Percentiles rank a stretch among this genome's conserved stretches.
Conservation (phyloP, 2,329 filamentous ascomycete genomes). For the Botryosphaeria dothidea region DNA sequence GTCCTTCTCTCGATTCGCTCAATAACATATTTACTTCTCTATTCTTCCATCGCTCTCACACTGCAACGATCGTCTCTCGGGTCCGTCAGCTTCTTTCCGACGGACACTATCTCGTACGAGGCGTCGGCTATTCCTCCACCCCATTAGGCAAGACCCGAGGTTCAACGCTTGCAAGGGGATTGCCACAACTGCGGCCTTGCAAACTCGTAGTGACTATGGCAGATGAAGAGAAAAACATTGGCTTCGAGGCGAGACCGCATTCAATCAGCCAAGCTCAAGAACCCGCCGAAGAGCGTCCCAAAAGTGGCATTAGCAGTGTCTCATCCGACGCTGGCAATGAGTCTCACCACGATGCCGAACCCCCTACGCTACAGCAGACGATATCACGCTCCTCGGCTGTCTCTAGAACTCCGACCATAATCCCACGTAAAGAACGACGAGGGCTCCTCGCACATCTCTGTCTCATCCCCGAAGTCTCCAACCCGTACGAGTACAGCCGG, state of each 20-base stretch:
- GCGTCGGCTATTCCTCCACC: constrained; percentile 1
- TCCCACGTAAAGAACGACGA: constrained; percentile 60
- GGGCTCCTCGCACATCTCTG: constrained; percentile 72
- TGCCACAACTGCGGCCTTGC: neutral
- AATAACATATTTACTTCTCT: neutral
- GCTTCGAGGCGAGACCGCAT: neutral
- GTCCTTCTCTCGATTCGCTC: neutral
- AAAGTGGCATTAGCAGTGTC: constrained; percentile 27
- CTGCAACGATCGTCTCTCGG: neutral
- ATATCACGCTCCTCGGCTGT: constrained; percentile 31
- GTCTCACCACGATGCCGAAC: constrained; percentile 24
- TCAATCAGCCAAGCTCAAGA: neutral
- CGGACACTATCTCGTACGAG: neutral
- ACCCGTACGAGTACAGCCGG: constrained; percentile 71
- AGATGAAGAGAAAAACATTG: constrained; percentile 6
- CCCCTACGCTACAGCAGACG: constrained; percentile 22
- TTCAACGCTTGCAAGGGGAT: too few relatives aligned
- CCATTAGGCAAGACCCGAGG: constrained; percentile 14
- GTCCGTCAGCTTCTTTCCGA: neutral
- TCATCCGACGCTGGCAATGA: constrained; percentile 19
- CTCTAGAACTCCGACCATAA: constrained; percentile 43
- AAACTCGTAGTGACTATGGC: neutral
- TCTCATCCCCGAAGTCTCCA: constrained; percentile 75
- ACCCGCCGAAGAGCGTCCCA: constrained; percentile 21
- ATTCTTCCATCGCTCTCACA: neutral